Percentiles rank a stretch among this genome's conserved stretches.
phyloP scores from a whole-genome alignment of 768 basidiomycete genomes.

The Chiua virens region DNA sequence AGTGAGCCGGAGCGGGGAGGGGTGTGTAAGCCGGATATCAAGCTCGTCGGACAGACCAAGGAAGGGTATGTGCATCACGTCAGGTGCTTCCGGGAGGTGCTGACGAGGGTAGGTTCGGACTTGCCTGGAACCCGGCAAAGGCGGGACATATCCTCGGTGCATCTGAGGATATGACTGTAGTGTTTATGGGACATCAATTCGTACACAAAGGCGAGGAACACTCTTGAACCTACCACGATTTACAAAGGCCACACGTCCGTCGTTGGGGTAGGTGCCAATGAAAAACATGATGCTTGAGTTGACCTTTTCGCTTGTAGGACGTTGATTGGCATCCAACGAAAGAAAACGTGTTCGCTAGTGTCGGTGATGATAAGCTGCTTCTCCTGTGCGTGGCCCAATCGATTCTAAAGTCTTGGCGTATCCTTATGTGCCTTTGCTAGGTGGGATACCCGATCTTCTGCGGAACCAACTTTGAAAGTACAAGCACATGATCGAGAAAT shows the following conservation, averaged over 20 bases:
- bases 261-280: slow-evolving; percentile 69
- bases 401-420: neutral
- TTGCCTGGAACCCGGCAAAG: slow-evolving; percentile 89
- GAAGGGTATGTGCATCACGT: slow-evolving; percentile 71
- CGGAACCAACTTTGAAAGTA: slow-evolving; percentile 65
- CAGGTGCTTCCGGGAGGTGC: neutral
- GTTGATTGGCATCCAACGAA: slow-evolving; percentile 91
- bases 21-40: slow-evolving; percentile 86
- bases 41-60: slow-evolving; percentile 83
- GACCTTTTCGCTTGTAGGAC: slow-evolving; percentile 53
- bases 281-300: neutral
- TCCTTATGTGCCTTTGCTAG: slow-evolving; percentile 40
- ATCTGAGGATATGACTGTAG: slow-evolving; percentile 93
- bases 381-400: slow-evolving; percentile 66
- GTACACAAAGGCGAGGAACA: slow-evolving; percentile 74
- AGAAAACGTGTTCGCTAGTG: slow-evolving; percentile 88
- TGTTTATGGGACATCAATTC: slow-evolving; percentile 96
- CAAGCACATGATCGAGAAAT: slow-evolving; percentile 93
- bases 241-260: slow-evolving; percentile 90
- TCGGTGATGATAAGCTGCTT: slow-evolving; percentile 93
- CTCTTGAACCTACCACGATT: slow-evolving; percentile 80
- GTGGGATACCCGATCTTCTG: slow-evolving; percentile 86
- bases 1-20: slow-evolving; percentile 88
- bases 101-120: slow-evolving; percentile 70
- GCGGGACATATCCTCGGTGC: slow-evolving; percentile 85